Conservation (phyloP, 148 eudicot species). For the Mesembryanthemum crystallinum region DNA sequence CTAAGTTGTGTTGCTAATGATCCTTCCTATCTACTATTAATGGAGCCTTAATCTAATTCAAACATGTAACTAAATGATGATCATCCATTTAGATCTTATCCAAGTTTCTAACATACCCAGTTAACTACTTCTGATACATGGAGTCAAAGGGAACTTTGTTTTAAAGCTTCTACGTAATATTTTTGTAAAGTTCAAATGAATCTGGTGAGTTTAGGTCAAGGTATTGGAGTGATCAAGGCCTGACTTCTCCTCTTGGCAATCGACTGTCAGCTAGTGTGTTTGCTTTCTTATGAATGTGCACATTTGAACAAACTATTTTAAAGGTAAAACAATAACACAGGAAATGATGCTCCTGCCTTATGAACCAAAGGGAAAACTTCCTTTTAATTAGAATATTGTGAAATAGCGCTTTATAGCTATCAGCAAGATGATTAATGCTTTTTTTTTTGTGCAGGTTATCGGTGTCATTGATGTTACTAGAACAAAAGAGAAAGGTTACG, state of each 20-base stretch:
- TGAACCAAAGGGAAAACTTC: too few species aligned
- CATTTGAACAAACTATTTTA: neutral
- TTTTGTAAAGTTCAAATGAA: neutral
- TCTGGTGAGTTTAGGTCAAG: neutral
- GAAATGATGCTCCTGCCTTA: neutral
- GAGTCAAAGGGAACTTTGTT: neutral
- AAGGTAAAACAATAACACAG: neutral
- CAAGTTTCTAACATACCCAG: neutral
- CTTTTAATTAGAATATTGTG: neutral
- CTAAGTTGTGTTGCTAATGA: neutral
- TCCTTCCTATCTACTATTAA: neutral
- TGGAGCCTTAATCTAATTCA: neutral
- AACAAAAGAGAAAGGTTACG: conserved; percentile 85
- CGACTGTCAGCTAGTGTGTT: neutral
- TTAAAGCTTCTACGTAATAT: neutral
- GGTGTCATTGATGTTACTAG: conserved; percentile 83
- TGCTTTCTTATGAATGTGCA: conserved; percentile 3
- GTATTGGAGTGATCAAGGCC: neutral
- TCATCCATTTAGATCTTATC: neutral
- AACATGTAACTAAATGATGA: neutral
- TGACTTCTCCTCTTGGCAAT: neutral
- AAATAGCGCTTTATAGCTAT: neutral
- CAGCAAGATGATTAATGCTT: neutral
- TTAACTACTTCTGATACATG: too few species aligned
- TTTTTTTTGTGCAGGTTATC: conserved; percentile 54